These are phyloP conservation scores for Camillea tinctor DNA, from an alignment of 2,329 filamentous ascomycete species.

Conservation along the genomic window DNA sequence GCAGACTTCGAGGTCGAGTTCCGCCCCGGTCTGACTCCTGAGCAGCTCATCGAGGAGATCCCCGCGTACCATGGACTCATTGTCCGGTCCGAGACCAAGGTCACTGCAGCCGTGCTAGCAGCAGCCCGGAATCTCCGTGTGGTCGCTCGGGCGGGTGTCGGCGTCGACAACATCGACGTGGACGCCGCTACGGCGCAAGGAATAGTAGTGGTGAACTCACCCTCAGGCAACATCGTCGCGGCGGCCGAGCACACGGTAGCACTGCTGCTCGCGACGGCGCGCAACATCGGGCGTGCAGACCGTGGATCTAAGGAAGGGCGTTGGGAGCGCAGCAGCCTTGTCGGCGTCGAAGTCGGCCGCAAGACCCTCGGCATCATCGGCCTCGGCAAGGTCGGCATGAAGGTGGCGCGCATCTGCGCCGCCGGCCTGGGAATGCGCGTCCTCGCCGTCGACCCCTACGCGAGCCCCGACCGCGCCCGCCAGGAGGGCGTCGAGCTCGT, in stretches of 20 bases:
- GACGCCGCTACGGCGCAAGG: slow-evolving; percentile 68
- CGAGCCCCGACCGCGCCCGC: slow-evolving; percentile 67
- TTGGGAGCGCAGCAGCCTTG: slow-evolving; percentile 73
- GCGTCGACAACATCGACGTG: slow-evolving; percentile 81
- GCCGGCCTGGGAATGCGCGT: slow-evolving; percentile 76
- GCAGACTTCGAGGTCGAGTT: slow-evolving; percentile 69
- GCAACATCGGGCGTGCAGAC: slow-evolving; percentile 71
- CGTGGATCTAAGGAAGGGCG: slow-evolving; percentile 67
- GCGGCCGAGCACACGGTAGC: slow-evolving; percentile 78
- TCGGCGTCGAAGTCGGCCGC: slow-evolving; percentile 74
- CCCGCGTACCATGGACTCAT: slow-evolving; percentile 73
- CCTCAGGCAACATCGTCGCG: slow-evolving; percentile 76
- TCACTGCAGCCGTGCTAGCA: slow-evolving; percentile 65
- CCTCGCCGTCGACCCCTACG: slow-evolving; percentile 74
- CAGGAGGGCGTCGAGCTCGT: slow-evolving; percentile 65
- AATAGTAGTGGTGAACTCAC: slow-evolving; percentile 78
- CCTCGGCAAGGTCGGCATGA: slow-evolving; percentile 79
- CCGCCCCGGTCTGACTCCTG: slow-evolving; percentile 55
- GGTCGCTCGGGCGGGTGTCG: slow-evolving; percentile 77
- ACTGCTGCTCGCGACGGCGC: slow-evolving; percentile 69
- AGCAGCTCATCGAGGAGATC: slow-evolving; percentile 66
- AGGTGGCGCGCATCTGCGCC: slow-evolving; percentile 67
- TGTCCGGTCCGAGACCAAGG: slow-evolving; percentile 78
- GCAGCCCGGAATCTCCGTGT: slow-evolving; percentile 71
- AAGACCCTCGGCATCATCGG: slow-evolving; percentile 77